Conservation (phyloP, 306 rosid genomes). For the Styphnolobium japonicum region DNA sequence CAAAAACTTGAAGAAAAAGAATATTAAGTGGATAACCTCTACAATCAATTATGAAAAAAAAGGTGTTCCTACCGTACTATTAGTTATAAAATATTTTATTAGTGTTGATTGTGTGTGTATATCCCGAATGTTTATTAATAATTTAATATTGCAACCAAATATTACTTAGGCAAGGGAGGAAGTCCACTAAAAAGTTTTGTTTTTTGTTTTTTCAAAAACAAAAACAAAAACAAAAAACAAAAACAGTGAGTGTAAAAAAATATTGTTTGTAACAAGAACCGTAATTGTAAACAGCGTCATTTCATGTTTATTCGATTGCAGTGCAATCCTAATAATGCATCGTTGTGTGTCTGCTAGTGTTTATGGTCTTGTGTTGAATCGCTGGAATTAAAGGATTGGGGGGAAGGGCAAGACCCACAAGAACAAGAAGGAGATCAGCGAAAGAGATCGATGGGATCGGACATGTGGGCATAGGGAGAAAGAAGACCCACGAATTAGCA, state of each 20-base stretch:
- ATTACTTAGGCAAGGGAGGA: too few species aligned
- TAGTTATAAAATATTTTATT: too few species aligned
- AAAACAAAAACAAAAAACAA: not conserved
- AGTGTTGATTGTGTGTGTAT: too few species aligned
- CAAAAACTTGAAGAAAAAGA: not conserved
- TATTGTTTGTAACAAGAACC: not conserved
- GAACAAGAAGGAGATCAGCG: not conserved
- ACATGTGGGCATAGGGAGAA: not conserved
- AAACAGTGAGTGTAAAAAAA: not conserved
- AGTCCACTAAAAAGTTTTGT: not conserved
- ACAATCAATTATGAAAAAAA: not conserved
- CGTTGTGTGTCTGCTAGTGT: not conserved
- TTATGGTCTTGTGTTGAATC: not conserved
- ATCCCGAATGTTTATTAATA: not conserved
- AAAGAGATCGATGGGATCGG: not conserved
- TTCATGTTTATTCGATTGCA: not conserved
- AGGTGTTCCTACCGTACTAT: too few species aligned
- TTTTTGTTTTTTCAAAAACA: too few species aligned
- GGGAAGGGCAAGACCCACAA: not conserved
- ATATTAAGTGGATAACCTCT: constrained; percentile 6
- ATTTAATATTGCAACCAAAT: too few species aligned
- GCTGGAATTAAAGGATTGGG: not conserved
- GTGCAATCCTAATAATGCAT: constrained; percentile 1
- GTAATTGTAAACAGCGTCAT: not conserved
- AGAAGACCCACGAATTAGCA: constrained; percentile 32